Base-by-base conservation (phyloP, 371 early-diverging fungal species). In the Mortierella sp. region DNA sequence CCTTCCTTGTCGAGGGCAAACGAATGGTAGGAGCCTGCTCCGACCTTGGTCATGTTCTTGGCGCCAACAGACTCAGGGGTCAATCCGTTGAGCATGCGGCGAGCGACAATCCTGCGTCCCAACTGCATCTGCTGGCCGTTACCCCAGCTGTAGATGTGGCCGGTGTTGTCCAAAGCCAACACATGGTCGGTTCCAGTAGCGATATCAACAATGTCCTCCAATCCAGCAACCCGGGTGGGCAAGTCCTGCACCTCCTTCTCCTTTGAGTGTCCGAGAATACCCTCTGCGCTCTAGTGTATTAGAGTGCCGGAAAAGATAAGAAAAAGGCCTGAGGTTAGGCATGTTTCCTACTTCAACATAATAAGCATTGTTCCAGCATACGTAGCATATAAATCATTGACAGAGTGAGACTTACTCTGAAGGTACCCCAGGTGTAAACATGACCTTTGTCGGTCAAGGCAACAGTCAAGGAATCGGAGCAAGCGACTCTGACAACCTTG, bases 361-460 rank as follows among this genome's bases (percentile, higher is more conserved):
- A 24, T 34, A 40, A 40, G 21, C n/a, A n/a, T n/a, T n/a, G n/a
- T n/a, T 3, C 19, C 5, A 31, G 31, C 31, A 59, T 59, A 19
- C 5, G 2, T 13, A 13, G 21, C 3, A 72, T 40, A 74, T 4
- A 50, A 70, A 69, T 76, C 26, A 13, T 44, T 9, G 14, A 69
- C 11, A 51, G 6, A 24, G 37, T 11, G 3, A 46, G n/a, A 72
- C 89, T 71, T 91, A 88, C 97, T 92, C 93, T 89, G 90, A 97
- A 99, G 10, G 99, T 98, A 53, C 99, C 99, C 97, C 99, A 99
- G 57, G 94, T 92, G 86, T 96, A 99, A 6, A 99, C 93, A 73
- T 91, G 78, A 14, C 99, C 99, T 8, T 94, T 91, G 2, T 92
- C 92, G 0, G 96, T 94, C 72, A 99, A 85, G n/a, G 96, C 98